A percentile compares a stretch with the other conserved stretches of the same genome.
Evolutionary conservation across 805 yeast genomes (phyloP).

Genomic region (Candida boleticola): DNA sequence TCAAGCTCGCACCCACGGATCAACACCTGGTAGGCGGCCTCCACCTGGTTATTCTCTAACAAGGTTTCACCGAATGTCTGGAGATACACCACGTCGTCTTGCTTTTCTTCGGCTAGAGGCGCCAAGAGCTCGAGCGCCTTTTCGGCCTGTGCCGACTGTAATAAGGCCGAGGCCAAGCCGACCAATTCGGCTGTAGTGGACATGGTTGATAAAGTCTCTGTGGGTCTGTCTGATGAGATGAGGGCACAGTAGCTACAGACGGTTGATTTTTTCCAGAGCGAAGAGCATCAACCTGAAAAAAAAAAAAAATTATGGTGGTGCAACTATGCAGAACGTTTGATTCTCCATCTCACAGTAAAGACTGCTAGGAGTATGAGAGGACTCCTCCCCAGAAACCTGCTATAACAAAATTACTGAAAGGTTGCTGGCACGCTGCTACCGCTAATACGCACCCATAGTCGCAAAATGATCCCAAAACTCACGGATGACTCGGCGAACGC

Average conservation of each 20-base stretch:
- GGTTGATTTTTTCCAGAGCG: too few relatives aligned
- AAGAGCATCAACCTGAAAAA: background rate
- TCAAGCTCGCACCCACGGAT: constrained; percentile 64
- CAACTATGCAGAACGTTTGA: too few relatives aligned
- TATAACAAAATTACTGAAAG: too few relatives aligned
- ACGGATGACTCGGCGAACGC: too few relatives aligned
- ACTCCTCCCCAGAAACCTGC: too few relatives aligned
- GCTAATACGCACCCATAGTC: too few relatives aligned
- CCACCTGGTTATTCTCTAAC: constrained; percentile 77
- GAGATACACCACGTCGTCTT: constrained; percentile 45
- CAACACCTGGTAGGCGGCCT: constrained; percentile 68
- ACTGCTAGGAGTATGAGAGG: too few relatives aligned
- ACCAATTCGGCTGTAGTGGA: constrained; percentile 10
- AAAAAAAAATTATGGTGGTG: background rate
- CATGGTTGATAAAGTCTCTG: background rate
- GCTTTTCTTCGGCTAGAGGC: constrained; percentile 28
- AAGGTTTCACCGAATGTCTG: constrained; percentile 73
- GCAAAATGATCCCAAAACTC: too few relatives aligned
- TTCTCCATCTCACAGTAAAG: too few relatives aligned
- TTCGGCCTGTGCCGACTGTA: constrained; percentile 50
- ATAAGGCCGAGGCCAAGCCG: constrained; percentile 40
- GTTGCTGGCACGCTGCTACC: too few relatives aligned
- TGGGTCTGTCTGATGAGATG: background rate
- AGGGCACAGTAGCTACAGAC: background rate
- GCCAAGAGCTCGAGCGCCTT: constrained; percentile 50